Conservation (phyloP, 2,329 filamentous ascomycete species). For the Chrysoporthe puriensis region DNA sequence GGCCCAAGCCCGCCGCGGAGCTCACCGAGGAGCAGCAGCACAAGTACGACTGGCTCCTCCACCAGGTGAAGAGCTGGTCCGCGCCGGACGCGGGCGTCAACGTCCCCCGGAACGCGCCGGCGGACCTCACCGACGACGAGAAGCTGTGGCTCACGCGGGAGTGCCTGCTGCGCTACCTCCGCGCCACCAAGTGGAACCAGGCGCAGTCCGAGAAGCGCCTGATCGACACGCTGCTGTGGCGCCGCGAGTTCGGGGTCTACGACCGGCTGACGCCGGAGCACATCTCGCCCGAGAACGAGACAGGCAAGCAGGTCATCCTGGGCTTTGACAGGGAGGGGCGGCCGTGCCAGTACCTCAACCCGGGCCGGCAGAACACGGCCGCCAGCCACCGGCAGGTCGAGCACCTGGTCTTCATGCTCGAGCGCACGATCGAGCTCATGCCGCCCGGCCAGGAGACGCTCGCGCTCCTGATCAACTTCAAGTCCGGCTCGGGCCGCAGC, state of each 20-base stretch:
- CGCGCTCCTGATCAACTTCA: conserved; percentile 90
- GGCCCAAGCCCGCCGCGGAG: conserved; percentile 57
- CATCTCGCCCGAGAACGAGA: conserved; percentile 92
- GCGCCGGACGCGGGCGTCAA: conserved; percentile 19
- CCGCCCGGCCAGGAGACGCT: conserved; percentile 84
- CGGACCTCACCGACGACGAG: conserved; percentile 73
- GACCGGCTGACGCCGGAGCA: conserved; percentile 80
- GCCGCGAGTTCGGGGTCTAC: conserved; percentile 80
- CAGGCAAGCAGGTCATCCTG: conserved; percentile 88
- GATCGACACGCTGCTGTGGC: conserved; percentile 81
- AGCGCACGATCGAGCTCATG: conserved; percentile 86
- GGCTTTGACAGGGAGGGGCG: conserved; percentile 85
- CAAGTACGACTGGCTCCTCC: conserved; percentile 81
- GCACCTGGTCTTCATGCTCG: conserved; percentile 94
- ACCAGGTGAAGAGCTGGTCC: conserved; percentile 68
- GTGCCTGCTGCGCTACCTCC: conserved; percentile 89
- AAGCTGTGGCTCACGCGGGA: conserved; percentile 90
- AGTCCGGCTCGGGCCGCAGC: conserved; percentile 72
- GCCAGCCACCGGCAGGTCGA: conserved; percentile 84
- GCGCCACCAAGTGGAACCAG: conserved; percentile 88
- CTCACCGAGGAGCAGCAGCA: conserved; percentile 76
- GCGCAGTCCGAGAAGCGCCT: conserved; percentile 78
- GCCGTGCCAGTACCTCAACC: conserved; percentile 90
- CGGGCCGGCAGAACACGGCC: conserved; percentile 90
- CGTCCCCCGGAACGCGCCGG: conserved; percentile 60